Percentiles rank a stretch among this genome's conserved stretches.
phyloP scores from a whole-genome alignment of 2,329 filamentous ascomycete species.

The Amauroascus niger region DNA sequence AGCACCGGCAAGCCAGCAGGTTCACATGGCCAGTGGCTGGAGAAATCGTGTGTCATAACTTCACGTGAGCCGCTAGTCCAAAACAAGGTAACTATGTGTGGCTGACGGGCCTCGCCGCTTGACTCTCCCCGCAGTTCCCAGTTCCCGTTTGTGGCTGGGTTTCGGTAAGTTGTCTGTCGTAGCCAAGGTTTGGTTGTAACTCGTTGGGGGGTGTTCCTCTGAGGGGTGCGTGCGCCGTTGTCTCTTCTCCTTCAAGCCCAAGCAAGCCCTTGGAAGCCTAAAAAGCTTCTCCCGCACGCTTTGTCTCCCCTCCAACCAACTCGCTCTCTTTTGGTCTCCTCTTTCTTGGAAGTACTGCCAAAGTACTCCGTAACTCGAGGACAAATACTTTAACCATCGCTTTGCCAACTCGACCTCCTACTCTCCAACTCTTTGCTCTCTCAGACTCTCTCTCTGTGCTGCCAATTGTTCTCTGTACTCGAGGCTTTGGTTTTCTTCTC shows the following conservation, averaged over 20 bases:
- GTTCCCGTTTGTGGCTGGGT: constrained; percentile 6
- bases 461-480: neutral
- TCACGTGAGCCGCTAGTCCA: neutral
- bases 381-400: constrained; percentile 1
- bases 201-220: too few species aligned
- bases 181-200: too few species aligned
- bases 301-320: too few species aligned
- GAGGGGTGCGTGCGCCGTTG: too few species aligned
- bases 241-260: too few species aligned
- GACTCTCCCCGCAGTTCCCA: constrained; percentile 5
- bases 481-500: constrained; percentile 9
- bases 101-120: neutral
- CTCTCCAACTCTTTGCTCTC: constrained; percentile 8
- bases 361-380: neutral
- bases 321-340: too few species aligned
- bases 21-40: neutral
- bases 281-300: too few species aligned
- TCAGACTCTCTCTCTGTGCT: constrained; percentile 1
- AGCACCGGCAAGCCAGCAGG: too few species aligned
- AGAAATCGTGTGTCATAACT: constrained; percentile 1
- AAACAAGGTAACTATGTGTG: constrained; percentile 6
- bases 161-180: neutral
- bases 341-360: neutral
- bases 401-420: neutral
- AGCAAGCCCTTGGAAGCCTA: too few species aligned